Base-by-base conservation (phyloP, 192 early-diverging fungal species). In the Oehlia diaphana region DNA sequence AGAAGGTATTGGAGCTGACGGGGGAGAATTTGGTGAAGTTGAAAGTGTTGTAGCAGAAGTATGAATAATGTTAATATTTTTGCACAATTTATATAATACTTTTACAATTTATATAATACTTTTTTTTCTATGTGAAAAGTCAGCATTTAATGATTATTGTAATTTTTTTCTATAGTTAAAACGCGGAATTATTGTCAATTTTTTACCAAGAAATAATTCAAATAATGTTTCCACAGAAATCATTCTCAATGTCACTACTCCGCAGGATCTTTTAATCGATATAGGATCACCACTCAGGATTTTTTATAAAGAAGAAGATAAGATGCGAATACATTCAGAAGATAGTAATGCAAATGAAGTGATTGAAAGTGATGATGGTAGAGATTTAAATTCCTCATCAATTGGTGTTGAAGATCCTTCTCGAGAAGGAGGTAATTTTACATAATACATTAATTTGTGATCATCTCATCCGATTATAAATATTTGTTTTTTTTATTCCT, bases 231-330 rank as follows among this genome's bases (percentile, higher is more conserved):
- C 44, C 33, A 72, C 35, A 37, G 49, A 75, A 5, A 85, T 90
- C 16, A 21, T 84, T 28, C 70, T 90, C 8, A 86, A 90, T 78
- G 85, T 84, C 3, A 89, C 89, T 1, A 89, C 91, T 10, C 84
- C 90, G 2, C 93, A 95, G 68, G 92, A 95, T 81, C 85, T 95
- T 10, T 67, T 95, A 39, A 88, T 91, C 6, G 92, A 92, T 75
- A 79, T 95, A 19, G 93, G 93, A 2, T 84, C 88, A 42, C 92
- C 93, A 1, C 84, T 88, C 9, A 80, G 85, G 26, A 83, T 89
- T 3, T 90, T 92, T 39, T 90, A 87, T 68, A 94, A 92, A 80
- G 87, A 92, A 72, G 90, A 92, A 37, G 92, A 93, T 71, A 89
- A 92, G 81, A 93, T 93, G 91, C 84, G 86, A 44, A 93, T 93